A percentile compares a stretch with the other conserved stretches of the same genome.
phyloP scores from a whole-genome alignment of 164 flowering plant genomes.

The Brasenia schreberi region DNA sequence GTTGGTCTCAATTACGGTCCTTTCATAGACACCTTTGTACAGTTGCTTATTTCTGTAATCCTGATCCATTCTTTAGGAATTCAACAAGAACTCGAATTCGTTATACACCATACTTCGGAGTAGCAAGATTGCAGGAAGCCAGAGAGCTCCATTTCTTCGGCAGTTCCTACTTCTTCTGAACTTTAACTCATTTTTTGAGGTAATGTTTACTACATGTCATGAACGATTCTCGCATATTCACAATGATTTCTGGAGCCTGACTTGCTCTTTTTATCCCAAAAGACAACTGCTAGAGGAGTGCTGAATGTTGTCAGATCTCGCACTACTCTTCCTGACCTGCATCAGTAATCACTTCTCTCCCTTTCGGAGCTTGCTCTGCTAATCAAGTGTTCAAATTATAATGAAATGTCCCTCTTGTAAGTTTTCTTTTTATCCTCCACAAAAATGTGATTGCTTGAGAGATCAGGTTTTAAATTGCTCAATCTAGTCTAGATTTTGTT shows the following conservation, averaged over 20 bases:
- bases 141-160: conserved; percentile 87
- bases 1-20: no score
- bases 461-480: no score
- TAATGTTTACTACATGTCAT: conserved; percentile 10
- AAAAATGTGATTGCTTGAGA: no score
- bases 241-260: background rate
- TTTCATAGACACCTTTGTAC: no score
- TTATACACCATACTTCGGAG: conserved; percentile 89
- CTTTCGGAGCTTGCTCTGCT: background rate
- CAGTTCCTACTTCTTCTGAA: conserved; percentile 86
- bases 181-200: conserved; percentile 96
- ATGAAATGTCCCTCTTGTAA: no score
- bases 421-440: no score
- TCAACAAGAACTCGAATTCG: conserved; percentile 95
- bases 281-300: conserved; percentile 91
- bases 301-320: conserved; percentile 75
- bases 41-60: no score
- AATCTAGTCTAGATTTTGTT: no score
- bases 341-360: conserved; percentile 12
- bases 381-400: no score
- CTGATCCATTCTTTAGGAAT: conserved; percentile 43
- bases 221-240: background rate
- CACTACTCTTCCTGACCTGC: conserved; percentile 33
- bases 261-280: conserved; percentile 12
- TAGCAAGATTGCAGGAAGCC: conserved; percentile 95